Evolutionary conservation across 1,284 basidiomycete species (phyloP).

Genomic region (Austropuccinia psidii): DNA sequence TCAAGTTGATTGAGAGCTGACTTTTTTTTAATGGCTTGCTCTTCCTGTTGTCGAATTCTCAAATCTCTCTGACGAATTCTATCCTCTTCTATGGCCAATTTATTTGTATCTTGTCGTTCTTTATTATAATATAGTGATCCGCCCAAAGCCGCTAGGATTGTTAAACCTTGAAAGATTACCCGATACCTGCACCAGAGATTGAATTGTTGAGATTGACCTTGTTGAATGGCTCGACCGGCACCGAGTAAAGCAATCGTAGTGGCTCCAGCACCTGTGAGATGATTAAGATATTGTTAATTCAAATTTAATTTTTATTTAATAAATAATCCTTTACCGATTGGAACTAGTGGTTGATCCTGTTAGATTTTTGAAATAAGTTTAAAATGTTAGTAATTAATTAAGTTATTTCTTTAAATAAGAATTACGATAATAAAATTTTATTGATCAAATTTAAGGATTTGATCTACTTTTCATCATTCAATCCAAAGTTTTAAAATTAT

Average conservation of each 20-base stretch:
- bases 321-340: background rate
- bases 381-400: too few species aligned
- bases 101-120: background rate
- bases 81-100: background rate
- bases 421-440: too few species aligned
- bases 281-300: background rate
- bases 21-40: background rate
- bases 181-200: constrained; percentile 24
- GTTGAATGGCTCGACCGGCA: constrained; percentile 6
- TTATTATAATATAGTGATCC: constrained; percentile 28
- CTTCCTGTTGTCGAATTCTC: constrained; percentile 2
- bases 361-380: too few species aligned
- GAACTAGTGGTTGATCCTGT: constrained; percentile 5
- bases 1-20: background rate
- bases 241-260: constrained; percentile 28
- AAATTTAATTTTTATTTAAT: background rate
- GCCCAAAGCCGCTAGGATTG: constrained; percentile 22
- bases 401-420: too few species aligned
- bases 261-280: constrained; percentile 16
- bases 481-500: background rate
- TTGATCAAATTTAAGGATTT: too few species aligned
- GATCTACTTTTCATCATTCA: background rate
- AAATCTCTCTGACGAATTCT: constrained; percentile 8
- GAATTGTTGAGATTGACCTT: constrained; percentile 12
- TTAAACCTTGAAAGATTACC: constrained; percentile 28